A percentile compares a stretch with the other conserved stretches of the same genome.
Conservation (phyloP, 495 filamentous ascomycete genomes). For the Penicillium odoratum region DNA sequence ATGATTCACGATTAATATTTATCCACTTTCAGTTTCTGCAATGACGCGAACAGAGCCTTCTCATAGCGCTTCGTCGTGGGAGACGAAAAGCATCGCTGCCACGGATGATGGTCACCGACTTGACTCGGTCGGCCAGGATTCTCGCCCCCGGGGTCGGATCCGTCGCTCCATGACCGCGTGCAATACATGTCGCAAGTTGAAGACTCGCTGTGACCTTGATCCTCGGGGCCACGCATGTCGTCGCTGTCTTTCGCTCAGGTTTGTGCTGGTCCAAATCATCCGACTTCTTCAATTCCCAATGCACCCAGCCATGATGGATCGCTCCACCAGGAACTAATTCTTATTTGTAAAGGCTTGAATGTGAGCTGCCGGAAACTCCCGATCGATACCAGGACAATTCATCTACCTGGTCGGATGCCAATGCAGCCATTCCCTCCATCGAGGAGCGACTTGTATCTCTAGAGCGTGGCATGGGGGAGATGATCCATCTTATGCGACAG, state of each 20-base stretch:
- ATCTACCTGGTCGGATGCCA: conserved; percentile 37
- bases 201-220: conserved; percentile 43
- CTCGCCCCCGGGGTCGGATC: conserved; percentile 38
- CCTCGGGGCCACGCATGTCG: conserved; percentile 43
- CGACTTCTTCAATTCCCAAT: background rate
- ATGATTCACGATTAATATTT: conserved; percentile 5
- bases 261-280: background rate
- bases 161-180: conserved; percentile 47
- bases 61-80: conserved; percentile 31
- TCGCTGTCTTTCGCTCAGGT: conserved; percentile 44
- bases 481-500: conserved; percentile 42
- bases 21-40: conserved; percentile 4
- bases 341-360: conserved; percentile 33
- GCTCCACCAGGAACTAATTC: conserved; percentile 13
- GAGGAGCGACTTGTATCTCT: conserved; percentile 40
- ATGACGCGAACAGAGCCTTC: conserved; percentile 36
- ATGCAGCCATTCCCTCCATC: conserved; percentile 36
- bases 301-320: background rate
- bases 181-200: conserved; percentile 47
- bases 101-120: conserved; percentile 31
- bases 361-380: conserved; percentile 39
- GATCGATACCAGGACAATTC: conserved; percentile 39
- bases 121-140: conserved; percentile 29
- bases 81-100: conserved; percentile 28
- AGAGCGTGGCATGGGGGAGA: conserved; percentile 41